Evolutionary conservation across 306 rosid species (phyloP), one percentile per base, ranked within the genome.

Genomic region (Lagenaria siceraria): DNA sequence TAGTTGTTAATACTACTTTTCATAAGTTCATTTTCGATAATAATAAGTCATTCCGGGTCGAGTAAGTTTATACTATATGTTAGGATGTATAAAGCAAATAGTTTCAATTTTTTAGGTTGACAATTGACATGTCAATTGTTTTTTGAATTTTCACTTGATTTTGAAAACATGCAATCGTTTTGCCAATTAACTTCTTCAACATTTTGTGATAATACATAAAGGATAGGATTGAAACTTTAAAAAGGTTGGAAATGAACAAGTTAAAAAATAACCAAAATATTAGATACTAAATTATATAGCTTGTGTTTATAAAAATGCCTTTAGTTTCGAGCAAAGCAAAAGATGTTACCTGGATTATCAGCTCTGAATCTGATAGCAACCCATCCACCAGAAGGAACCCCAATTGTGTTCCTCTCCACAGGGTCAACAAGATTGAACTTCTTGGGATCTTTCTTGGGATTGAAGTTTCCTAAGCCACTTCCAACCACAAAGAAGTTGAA

Each of bases 361-460:
- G 98, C 98, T 51, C 78, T 82, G 82, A 93, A 93, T 83, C 98
- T 91, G 35, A 93, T 82, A 53, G 93, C 93, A 58, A 87, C 64
- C 98, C 97, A 93, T 10, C 98, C 97, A 33, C 96, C 90, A 3
- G 97, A 80, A 27, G 95, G 98, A 22, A 93, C 96, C 51, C 87
- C 93, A 48, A 85, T 78, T 5, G 97, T 93, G 66, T 93, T 93
- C 61, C 98, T 93, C 83, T 93, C 98, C 56, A 90, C 87, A 78
- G 96, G 98, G 51, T 93, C 98, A 33, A 87, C 74, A 59, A 93
- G 90, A 58, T 91, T 93, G 79, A 93, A 93, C 9, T 70, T 86
- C 17, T 86, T 88, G 8, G 88, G 75, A 63, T 93, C 96, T 11
- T n/a, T 87, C 76, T 82, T 86, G 10, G 85, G 59, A 77, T 91